A percentile compares a stretch with the other conserved stretches of the same genome.
phyloP scores from a whole-genome alignment of 1,284 basidiomycete species.

The Microbotryum scabiosae region DNA sequence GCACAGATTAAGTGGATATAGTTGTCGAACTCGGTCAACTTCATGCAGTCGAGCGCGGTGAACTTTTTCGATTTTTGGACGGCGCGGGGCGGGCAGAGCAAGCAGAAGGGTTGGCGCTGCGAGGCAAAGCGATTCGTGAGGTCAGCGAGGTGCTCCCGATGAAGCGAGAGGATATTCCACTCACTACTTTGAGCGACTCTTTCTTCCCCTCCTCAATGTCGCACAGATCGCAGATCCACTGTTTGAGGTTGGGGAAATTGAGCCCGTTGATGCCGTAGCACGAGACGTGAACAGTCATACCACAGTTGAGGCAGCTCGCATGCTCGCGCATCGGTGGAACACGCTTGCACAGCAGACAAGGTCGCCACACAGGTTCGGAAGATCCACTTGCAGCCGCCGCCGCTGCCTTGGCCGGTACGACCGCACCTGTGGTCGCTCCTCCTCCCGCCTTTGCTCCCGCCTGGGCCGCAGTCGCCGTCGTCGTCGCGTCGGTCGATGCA shows the following conservation, averaged over 20 bases:
- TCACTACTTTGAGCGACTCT: conserved; percentile 4
- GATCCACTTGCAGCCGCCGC: too few species aligned
- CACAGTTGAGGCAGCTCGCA: too few species aligned
- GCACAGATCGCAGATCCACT: conserved; percentile 34
- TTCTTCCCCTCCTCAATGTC: conserved; percentile 9
- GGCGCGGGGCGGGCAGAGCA: background rate
- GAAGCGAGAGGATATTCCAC: background rate
- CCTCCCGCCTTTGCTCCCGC: too few species aligned
- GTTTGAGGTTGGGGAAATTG: conserved; percentile 8
- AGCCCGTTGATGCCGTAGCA: conserved; percentile 32
- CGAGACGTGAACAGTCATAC: background rate
- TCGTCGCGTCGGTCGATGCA: too few species aligned
- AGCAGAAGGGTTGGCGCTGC: background rate
- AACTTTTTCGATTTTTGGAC: conserved; percentile 38
- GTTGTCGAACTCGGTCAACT: conserved; percentile 82
- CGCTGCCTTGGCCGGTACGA: too few species aligned
- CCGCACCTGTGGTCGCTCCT: too few species aligned
- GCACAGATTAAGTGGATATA: conserved; percentile 89
- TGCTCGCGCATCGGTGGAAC: too few species aligned
- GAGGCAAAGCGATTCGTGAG: background rate
- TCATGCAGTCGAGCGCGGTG: conserved; percentile 61
- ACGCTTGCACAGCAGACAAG: too few species aligned
- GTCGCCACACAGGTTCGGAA: too few species aligned
- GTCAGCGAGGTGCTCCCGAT: background rate
- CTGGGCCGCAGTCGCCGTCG: too few species aligned